phyloP scores from a whole-genome alignment of 2,329 filamentous ascomycete species.

The Nemania sp. region DNA sequence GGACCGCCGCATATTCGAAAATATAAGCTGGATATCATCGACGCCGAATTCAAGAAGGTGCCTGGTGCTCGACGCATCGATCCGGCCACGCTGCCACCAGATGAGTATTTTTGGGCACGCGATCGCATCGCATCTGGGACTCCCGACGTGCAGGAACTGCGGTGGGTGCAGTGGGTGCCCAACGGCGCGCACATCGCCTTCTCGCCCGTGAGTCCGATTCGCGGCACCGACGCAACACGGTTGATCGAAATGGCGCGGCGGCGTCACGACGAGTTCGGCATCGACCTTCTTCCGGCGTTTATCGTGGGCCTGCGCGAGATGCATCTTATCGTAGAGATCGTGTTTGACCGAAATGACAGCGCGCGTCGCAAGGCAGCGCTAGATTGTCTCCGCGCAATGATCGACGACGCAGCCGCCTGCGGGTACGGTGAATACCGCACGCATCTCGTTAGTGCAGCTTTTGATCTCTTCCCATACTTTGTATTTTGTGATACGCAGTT shows the following conservation, averaged over 20 bases:
- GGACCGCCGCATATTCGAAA: slow-evolving; percentile 41
- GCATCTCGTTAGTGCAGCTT: slow-evolving; percentile 39
- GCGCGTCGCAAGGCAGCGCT: slow-evolving; percentile 33
- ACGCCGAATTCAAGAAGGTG: slow-evolving; percentile 39
- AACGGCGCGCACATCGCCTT: slow-evolving; percentile 50
- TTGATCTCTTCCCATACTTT: too few relatives aligned
- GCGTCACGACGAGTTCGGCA: slow-evolving; percentile 41
- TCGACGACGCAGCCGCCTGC: slow-evolving; percentile 44
- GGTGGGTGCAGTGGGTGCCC: slow-evolving; percentile 47
- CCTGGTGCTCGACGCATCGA: slow-evolving; percentile 39
- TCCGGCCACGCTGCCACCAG: slow-evolving; percentile 40
- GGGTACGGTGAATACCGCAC: slow-evolving; percentile 51
- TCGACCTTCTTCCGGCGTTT: slow-evolving; percentile 48
- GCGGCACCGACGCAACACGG: slow-evolving; percentile 45
- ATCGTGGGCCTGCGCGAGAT: slow-evolving; percentile 48
- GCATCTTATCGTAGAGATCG: slow-evolving; percentile 44
- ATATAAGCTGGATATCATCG: slow-evolving; percentile 41
- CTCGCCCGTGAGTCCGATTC: slow-evolving; percentile 50
- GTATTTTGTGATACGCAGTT: too few relatives aligned
- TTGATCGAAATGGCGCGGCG: slow-evolving; percentile 43
- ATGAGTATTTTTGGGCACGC: slow-evolving; percentile 41
- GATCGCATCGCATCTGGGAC: slow-evolving; percentile 41
- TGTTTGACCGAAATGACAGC: slow-evolving; percentile 37
- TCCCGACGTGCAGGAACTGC: slow-evolving; percentile 46
- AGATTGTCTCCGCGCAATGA: slow-evolving; percentile 37